Evolutionary conservation across 805 yeast species (phyloP), one percentile per base, ranked within the genome.

Genomic region (Metschnikowia shivogae): DNA sequence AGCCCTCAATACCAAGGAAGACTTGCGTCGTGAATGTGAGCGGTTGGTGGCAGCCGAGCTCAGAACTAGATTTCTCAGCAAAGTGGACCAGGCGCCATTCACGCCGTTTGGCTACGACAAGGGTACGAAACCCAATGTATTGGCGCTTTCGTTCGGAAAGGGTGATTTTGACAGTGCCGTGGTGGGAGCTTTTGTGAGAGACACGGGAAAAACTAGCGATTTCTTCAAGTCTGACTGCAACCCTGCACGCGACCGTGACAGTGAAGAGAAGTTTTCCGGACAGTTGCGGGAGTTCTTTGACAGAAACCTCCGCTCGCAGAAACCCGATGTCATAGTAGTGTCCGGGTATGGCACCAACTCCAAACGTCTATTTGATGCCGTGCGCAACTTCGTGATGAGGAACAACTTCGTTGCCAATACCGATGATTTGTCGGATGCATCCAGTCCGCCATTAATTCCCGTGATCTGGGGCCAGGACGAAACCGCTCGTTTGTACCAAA

Each of bases 11-110:
- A 82, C 93, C 41, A 87, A 90, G 51, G 98, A 90, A 57, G 86
- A 82, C 44, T 72, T 92, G 44, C 79, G 89, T 44, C 77, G 84
- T 46, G 83, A 77, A 45, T 86, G 96, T 67, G 86, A 86, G 61
- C 76, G 86, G 45, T 61, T 80, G 35, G 73, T 93, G 36, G 82
- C 82, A 41, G 76, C 73, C 46, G 82, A 83, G 47, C 80, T 92
- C 30, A 82, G 98, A 54, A 74, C 77, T 35, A 71, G 77, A 26
- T 85, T 92, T 58, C 70, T 80, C 61, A 73, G 77, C 19, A 84
- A 82, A 57, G 74, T 93, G 30, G 93, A 92, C 62, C 98, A 90
- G 69, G 96, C 98, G 2, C 97, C 99, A 28, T 90, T 72, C 64
- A 82, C 86, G 54, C 96, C 98, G 5, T 75, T 78, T 37, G 84